Evolutionary conservation across 441 rosid species (phyloP).

Genomic region (Syzygium syzygioides): DNA sequence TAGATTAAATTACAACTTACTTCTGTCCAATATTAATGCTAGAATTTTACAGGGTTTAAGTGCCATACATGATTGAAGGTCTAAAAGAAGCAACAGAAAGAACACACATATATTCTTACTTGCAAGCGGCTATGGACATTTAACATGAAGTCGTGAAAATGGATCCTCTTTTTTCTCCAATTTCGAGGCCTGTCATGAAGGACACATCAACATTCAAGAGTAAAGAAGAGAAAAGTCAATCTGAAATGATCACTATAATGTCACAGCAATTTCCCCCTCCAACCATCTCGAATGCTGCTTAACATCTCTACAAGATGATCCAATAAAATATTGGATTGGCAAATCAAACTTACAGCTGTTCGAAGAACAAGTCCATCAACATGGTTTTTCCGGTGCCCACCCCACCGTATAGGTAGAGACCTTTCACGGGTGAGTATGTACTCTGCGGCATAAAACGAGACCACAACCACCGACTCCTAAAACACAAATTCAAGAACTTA

Average conservation of each 20-base stretch:
- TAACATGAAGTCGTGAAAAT: slow-evolving; percentile 98
- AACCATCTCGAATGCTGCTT: neutral
- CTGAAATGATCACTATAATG: neutral
- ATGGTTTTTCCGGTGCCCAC: slow-evolving; percentile 99
- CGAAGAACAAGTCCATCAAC: slow-evolving; percentile 94
- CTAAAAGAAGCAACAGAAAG: neutral
- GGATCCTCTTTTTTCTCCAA: slow-evolving; percentile 97
- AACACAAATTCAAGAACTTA: neutral
- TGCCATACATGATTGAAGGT: neutral
- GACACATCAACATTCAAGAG: neutral
- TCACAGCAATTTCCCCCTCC: neutral
- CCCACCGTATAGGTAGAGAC: slow-evolving; percentile 91
- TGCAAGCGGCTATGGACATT: slow-evolving; percentile 89
- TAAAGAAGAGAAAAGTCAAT: neutral
- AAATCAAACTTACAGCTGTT: slow-evolving; percentile 63
- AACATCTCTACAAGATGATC: neutral
- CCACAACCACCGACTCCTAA: slow-evolving; percentile 97
- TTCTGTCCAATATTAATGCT: neutral
- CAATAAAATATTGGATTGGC: neutral
- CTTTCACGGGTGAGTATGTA: slow-evolving; percentile 73
- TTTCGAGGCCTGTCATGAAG: slow-evolving; percentile 54
- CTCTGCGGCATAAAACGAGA: slow-evolving; percentile 75
- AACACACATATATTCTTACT: slow-evolving; percentile 31
- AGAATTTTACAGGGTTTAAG: neutral
- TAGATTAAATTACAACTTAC: neutral